A percentile compares a stretch with the other conserved stretches of the same genome.
phyloP scores from a whole-genome alignment of 495 filamentous ascomycete genomes.

The Penicillium nucicola region DNA sequence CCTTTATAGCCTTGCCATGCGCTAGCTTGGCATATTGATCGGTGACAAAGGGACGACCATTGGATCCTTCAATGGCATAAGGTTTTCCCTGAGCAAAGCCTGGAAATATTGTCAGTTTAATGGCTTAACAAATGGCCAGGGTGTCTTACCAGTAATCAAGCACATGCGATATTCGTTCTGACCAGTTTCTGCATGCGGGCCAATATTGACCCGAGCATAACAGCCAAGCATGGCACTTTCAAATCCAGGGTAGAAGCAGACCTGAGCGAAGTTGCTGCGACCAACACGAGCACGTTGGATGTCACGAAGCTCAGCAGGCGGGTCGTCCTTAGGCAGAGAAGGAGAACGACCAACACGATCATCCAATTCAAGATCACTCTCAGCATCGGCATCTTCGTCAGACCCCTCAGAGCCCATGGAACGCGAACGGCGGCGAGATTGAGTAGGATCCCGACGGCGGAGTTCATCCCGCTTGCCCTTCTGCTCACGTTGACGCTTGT shows the following conservation, averaged over 20 bases:
- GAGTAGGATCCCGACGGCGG: constrained; percentile 61
- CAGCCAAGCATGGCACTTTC: constrained; percentile 73
- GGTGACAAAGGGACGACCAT: constrained; percentile 69
- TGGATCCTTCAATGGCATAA: constrained; percentile 70
- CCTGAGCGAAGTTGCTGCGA: constrained; percentile 73
- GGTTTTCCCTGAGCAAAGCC: constrained; percentile 74
- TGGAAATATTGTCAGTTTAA: constrained; percentile 23
- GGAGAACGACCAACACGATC: constrained; percentile 44
- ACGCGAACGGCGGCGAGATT: constrained; percentile 50
- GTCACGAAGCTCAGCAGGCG: constrained; percentile 69
- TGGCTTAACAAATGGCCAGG: constrained; percentile 29
- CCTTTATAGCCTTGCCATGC: constrained; percentile 71
- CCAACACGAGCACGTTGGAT: constrained; percentile 79
- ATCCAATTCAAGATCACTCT: constrained; percentile 79
- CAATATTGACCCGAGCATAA: constrained; percentile 78
- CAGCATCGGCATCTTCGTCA: constrained; percentile 67
- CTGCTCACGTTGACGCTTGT: constrained; percentile 82
- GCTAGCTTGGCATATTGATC: constrained; percentile 72
- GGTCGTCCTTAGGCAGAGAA: constrained; percentile 48
- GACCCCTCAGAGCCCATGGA: constrained; percentile 47
- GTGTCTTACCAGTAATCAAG: constrained; percentile 70
- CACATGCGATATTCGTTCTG: constrained; percentile 79
- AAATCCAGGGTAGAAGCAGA: constrained; percentile 90
- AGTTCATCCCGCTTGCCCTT: constrained; percentile 68
- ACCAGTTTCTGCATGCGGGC: constrained; percentile 63